A percentile compares a stretch with the other conserved stretches of the same genome.
These are phyloP conservation scores for Strobilomyces dryophilus DNA, from an alignment of 768 basidiomycete genomes.

Conservation along the genomic window DNA sequence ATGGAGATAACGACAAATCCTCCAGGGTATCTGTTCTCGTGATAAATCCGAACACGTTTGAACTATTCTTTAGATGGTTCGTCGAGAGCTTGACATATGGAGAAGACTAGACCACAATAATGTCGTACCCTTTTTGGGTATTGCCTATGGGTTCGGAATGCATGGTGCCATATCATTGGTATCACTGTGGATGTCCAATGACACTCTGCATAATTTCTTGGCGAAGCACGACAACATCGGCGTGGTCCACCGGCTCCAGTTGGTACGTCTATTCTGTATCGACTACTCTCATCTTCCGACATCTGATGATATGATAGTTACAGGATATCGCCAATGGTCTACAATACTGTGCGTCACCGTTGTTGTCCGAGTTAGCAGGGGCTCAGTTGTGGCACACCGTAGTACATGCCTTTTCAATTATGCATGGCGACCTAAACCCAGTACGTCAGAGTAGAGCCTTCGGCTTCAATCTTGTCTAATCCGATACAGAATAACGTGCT, in stretches of 20 bases:
- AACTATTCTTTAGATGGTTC: not conserved
- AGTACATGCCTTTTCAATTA: conserved; percentile 16
- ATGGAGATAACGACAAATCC: not conserved
- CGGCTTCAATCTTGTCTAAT: not conserved
- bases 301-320: conserved; percentile 5
- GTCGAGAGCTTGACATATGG: not conserved
- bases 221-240: not conserved
- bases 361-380: not conserved
- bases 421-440: conserved; percentile 17
- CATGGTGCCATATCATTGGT: not conserved
- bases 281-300: conserved; percentile 11
- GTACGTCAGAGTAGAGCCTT: conserved; percentile 1
- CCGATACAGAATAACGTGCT: conserved; percentile 16
- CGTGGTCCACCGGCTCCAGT: not conserved
- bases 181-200: not conserved
- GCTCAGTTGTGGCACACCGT: not conserved
- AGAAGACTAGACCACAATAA: not conserved
- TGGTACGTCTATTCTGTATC: not conserved
- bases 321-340: conserved; percentile 14
- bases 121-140: not conserved
- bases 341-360: conserved; percentile 6
- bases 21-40: not conserved
- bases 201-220: not conserved
- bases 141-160: not conserved
- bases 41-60: not conserved